Conservation (phyloP, 257 asterid species). For the Capsicum baccatum region DNA sequence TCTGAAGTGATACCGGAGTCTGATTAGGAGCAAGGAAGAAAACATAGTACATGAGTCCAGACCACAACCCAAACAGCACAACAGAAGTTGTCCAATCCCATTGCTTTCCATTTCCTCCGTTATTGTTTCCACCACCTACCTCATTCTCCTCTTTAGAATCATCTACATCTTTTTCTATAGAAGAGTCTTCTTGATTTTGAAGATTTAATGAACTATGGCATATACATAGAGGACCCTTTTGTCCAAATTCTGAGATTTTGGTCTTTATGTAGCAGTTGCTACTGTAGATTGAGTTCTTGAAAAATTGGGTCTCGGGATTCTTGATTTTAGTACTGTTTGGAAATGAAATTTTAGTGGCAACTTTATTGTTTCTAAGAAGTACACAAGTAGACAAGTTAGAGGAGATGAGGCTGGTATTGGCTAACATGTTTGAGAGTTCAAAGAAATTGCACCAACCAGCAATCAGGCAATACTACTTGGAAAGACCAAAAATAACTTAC, state of each 20-base stretch:
- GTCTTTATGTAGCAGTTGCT: background rate
- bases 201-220: constrained; percentile 52
- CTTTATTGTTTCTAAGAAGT: constrained; percentile 31
- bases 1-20: constrained; percentile 66
- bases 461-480: background rate
- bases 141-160: constrained; percentile 30
- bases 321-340: constrained; percentile 17
- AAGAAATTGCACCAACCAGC: background rate
- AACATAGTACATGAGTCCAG: constrained; percentile 80
- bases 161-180: constrained; percentile 42
- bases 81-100: constrained; percentile 93
- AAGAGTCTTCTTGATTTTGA: constrained; percentile 54
- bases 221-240: constrained; percentile 38
- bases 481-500: background rate
- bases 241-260: background rate
- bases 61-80: constrained; percentile 76
- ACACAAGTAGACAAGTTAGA: constrained; percentile 57
- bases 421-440: constrained; percentile 50
- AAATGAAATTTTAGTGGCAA: constrained; percentile 33
- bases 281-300: background rate
- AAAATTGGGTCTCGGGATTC: constrained; percentile 29
- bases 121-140: constrained; percentile 36
- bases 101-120: constrained; percentile 50
- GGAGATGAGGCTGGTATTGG: constrained; percentile 51
- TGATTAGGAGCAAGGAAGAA: constrained; percentile 80